Base-by-base conservation (phyloP, 495 filamentous ascomycete genomes). In the Rhizodiscina lignyota region DNA sequence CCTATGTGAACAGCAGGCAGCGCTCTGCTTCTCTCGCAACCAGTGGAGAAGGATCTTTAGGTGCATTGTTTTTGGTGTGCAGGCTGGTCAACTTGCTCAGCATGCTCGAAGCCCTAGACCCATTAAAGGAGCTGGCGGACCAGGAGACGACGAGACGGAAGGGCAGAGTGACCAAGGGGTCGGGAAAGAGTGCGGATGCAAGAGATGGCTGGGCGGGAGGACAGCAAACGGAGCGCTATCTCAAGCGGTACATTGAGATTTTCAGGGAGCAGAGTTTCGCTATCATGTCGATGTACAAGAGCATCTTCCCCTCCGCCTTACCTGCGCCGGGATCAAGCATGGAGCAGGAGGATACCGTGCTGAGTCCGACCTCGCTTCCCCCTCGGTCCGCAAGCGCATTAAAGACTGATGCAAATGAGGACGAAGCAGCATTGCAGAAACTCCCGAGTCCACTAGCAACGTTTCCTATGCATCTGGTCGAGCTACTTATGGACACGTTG, bases 221-320 rank as follows among this genome's bases (percentile, higher is more conserved):
- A 0, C 83, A 91, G 48, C 89, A 97, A 49, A 94, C 86, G 1
- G 91, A 94, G 49, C 68, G 83, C 18, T 99, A 84, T 44, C 60
- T 99, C 24, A 99, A 99, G 53, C 64, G 83, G 35, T 99, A 92
- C 59, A 77, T 99, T 46, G 91, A 99, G 54, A 92, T 96, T 20
- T 96, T 94, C 58, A 79, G 91, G 35, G 91, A 99, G 57, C 91
- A 99, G 56, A 89, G 82, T 48, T 99, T 99, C 49, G 79, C 79
- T 8, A 91, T 94, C 39, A 70, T 96, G 16, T 85, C 79, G 15
- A 79, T 94, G 68, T 94, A 89, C 52, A 79, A 74, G 41, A 82
- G 72, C 45, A 89, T 96, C 30, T 96, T 94, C 50, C 72, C 78
- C 2, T 61, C 68, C 4, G 52, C 49, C 3, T 32, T 59, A 6